Evolutionary conservation across 148 eudicot genomes (phyloP), one percentile per base, ranked within the genome.

Genomic region (Salicornia ramosissima): DNA sequence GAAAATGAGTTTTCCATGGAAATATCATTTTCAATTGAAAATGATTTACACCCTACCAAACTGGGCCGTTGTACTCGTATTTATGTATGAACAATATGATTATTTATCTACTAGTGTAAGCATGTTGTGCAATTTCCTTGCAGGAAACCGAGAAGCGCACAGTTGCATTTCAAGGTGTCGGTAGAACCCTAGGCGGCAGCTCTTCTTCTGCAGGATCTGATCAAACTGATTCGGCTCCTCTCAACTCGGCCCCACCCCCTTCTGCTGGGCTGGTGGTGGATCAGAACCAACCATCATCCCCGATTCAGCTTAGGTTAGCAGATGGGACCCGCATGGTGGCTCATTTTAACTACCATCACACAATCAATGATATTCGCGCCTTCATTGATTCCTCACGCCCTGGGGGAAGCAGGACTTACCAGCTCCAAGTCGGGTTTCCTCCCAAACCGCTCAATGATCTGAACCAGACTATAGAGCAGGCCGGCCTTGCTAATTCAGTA

Each of bases 371-470:
- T 58, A 81, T 85, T 46, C 91, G 84, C 11, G 71, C 71, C 33
- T 87, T 83, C 84, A 83, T 85, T 16, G 85, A 87, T 66, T 75
- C 92, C 30, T 90, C 90, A 2, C 78, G 92, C 73, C 90, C 96
- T 6, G 88, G 76, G 10, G 87, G 75, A 43, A 72, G 70, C 55
- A 64, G 83, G 64, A 64, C 69, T 25, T 90, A 87, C 74, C 86
- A 79, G 78, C 84, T 87, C 78, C 96, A 85, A 75, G 88, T 86
- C 6, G 92, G 86, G 46, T 85, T 85, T 73, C 91, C 96, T 74
- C 90, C 92, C 34, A 82, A 83, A 78, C 88, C 57, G 52, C 90
- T 90, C 46, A 68, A 70, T 31, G 88, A 87, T 71, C 78, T 61
- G 43, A 72, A 78, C 74, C 86, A 84, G 76, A 90, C 91, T 6